These are phyloP conservation scores for Ilyonectria robusta DNA, from an alignment of 2,329 filamentous ascomycete genomes.

Conservation along the genomic window DNA sequence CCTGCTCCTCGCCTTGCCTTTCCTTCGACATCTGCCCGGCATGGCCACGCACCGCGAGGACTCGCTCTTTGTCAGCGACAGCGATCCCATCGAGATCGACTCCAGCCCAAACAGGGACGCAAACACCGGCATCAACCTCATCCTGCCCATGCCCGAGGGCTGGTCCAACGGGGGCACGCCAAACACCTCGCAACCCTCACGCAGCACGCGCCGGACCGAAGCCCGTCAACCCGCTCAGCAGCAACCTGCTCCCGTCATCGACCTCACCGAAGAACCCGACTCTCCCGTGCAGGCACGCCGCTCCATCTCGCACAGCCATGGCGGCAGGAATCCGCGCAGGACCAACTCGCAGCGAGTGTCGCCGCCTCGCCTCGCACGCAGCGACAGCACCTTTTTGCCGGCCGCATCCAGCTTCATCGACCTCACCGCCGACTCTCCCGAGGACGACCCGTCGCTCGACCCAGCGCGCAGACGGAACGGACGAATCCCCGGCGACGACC, in stretches of 20 bases:
- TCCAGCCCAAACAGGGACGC: constrained; percentile 7
- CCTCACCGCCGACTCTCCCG: constrained; percentile 63
- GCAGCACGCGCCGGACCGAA: constrained; percentile 23
- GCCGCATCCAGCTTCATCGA: constrained; percentile 62
- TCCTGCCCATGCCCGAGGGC: constrained; percentile 36
- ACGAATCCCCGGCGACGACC: constrained; percentile 17
- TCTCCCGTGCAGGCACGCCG: constrained; percentile 57
- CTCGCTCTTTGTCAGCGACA: constrained; percentile 39
- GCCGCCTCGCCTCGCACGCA: constrained; percentile 60
- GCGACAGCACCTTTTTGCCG: constrained; percentile 59
- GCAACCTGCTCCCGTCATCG: constrained; percentile 57
- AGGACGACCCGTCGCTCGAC: constrained; percentile 48
- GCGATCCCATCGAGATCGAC: constrained; percentile 37
- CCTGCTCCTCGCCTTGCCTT: constrained; percentile 4
- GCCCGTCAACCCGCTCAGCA: constrained; percentile 22
- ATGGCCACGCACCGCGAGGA: constrained; percentile 39
- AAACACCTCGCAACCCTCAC: constrained; percentile 25
- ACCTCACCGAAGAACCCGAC: constrained; percentile 66
- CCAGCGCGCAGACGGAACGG: constrained; percentile 32
- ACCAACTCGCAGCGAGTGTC: constrained; percentile 58
- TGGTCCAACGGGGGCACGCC: constrained; percentile 11
- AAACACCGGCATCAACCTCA: constrained; percentile 27
- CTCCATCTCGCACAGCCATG: constrained; percentile 33
- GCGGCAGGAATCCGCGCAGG: constrained; percentile 56
- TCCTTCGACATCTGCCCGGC: constrained; percentile 15